Evolutionary conservation across 129 eudicot species (phyloP), one percentile per base, ranked within the genome.

Genomic region (Flaveria trinervia): DNA sequence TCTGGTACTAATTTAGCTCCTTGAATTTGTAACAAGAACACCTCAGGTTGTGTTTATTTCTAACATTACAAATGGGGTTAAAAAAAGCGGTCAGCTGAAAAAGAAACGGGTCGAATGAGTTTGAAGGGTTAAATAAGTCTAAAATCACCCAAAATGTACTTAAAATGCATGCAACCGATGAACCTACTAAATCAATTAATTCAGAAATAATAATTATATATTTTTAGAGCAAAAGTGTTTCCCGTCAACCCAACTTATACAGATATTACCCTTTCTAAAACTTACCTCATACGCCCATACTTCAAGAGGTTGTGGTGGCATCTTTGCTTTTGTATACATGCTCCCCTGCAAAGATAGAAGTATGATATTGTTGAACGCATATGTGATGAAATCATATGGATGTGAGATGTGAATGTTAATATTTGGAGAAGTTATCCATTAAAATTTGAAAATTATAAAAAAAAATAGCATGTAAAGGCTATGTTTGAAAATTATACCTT

Each of bases 281-380:
- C 73, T 78, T 76, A 92, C 98, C 96, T 93, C 96, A 65, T 90
- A 93, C 1, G 98, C 88, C 98, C 98, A 90, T 72, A 93, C 68
- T 83, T 86, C 95, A 72, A 93, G 98, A 70, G 98, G 98, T 81
- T 93, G 80, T n/a, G 92, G 87, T n/a, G 98, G 98, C 87, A 93
- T 70, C 78, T 93, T 90, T 60, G 95, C 84, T 65, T 89, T 92
- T 66, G 89, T 90, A 79, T 93, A 93, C 2, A 78, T 83, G 59
- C 83, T 77, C 17, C 98, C 98, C 99, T 95, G 77, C 25, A 78
- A 43, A 75, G 68, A 45, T 59, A 48, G 57, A 46, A 76, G 18
- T 48, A 78, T 14, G 50, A 78, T n/a, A 77, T 48, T 50, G 7
- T 55, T 49, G 9, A 44, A 76, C 15, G 41, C 44, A 50, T 49